Conservation (phyloP, 2,329 filamentous ascomycete species). For the Akanthomyces muscarius region DNA sequence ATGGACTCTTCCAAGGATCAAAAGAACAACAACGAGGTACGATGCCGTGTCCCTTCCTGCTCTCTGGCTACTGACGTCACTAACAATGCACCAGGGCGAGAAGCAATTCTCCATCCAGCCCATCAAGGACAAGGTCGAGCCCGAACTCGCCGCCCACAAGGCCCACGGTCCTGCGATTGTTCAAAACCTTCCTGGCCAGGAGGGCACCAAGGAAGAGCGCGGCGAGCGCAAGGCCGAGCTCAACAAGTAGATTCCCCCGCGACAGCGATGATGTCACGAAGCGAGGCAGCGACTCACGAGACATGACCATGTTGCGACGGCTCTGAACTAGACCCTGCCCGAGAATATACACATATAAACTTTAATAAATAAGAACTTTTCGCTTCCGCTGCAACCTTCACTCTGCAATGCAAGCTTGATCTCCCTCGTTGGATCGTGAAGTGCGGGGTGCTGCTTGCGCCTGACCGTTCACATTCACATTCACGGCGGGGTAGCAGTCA, state of each 20-base stretch:
- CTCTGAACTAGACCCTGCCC: background rate
- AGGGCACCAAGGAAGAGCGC: conserved; percentile 66
- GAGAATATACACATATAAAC: background rate
- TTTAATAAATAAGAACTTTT: background rate
- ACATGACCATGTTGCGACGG: background rate
- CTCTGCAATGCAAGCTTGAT: background rate
- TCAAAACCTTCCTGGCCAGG: conserved; percentile 49
- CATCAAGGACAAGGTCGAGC: conserved; percentile 40
- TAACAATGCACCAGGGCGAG: conserved; percentile 31
- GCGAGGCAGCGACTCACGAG: background rate
- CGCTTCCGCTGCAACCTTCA: background rate
- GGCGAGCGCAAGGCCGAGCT: conserved; percentile 60
- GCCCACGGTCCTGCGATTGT: conserved; percentile 56
- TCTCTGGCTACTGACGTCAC: background rate
- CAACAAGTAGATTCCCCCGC: conserved; percentile 47
- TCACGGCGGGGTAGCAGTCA: background rate
- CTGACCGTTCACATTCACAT: background rate
- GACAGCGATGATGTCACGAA: conserved; percentile 25
- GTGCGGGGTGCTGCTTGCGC: background rate
- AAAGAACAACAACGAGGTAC: conserved; percentile 30
- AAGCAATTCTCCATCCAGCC: conserved; percentile 45
- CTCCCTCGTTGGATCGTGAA: background rate
- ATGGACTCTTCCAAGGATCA: conserved; percentile 30
- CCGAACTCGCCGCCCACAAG: conserved; percentile 48
- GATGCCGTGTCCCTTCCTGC: conserved; percentile 14